A percentile compares a stretch with the other conserved stretches of the same genome.
phyloP scores from a whole-genome alignment of 139 green algal species.

The Tetradesmus obliquus region DNA sequence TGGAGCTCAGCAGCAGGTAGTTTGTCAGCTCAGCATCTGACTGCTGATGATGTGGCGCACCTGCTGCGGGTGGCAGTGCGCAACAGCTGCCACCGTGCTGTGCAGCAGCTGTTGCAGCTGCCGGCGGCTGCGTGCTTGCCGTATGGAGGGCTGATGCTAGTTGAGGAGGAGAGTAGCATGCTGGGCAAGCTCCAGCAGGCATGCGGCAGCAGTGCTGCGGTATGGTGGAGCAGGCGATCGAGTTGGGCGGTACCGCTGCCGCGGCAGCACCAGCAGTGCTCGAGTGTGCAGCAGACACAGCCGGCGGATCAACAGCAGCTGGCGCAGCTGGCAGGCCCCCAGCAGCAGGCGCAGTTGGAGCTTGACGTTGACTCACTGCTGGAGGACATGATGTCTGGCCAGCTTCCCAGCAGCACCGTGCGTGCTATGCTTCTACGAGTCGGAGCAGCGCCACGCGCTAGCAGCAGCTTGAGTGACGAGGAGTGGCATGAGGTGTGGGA shows the following conservation, averaged over 20 bases:
- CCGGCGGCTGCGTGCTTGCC: not conserved
- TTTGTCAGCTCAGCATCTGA: not conserved
- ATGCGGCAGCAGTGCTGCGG: not conserved
- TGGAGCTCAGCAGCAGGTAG: not conserved
- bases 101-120: not conserved
- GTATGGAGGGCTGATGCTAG: not conserved
- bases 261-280: not conserved
- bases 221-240: not conserved
- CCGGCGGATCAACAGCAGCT: not conserved
- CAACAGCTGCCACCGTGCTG: not conserved
- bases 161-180: not conserved
- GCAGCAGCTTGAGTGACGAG: not conserved
- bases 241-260: not conserved
- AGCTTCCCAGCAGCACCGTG: not conserved
- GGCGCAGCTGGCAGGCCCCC: too few species aligned
- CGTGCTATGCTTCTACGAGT: not conserved
- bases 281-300: not conserved
- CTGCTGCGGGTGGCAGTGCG: not conserved
- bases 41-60: not conserved
- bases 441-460: not conserved
- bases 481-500: too few species aligned
- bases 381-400: too few species aligned
- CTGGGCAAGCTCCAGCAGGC: not conserved
- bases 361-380: too few species aligned
- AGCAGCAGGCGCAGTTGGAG: too few species aligned